phyloP scores from a whole-genome alignment of 2,329 filamentous ascomycete species.

The Fusarium xyrophilum region DNA sequence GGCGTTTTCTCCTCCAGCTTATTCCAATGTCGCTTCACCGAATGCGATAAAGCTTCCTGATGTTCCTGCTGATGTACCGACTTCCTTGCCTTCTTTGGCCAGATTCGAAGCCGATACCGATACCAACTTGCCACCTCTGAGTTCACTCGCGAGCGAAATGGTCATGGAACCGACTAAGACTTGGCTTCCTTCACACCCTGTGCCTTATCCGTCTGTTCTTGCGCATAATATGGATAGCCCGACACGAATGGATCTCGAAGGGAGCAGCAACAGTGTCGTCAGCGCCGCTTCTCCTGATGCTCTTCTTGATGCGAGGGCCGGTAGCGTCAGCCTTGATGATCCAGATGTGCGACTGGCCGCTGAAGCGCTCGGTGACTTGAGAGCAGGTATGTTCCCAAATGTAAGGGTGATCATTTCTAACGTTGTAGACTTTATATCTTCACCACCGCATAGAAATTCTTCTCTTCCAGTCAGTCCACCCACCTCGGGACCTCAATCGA shows the following conservation, averaged over 20 bases:
- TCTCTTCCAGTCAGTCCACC: slow-evolving; percentile 50
- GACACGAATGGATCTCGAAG: slow-evolving; percentile 57
- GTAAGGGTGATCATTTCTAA: slow-evolving; percentile 17
- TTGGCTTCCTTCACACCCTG: slow-evolving; percentile 59
- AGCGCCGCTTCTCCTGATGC: slow-evolving; percentile 56
- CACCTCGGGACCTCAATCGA: slow-evolving; percentile 42
- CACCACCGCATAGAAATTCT: slow-evolving; percentile 59
- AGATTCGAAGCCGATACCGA: slow-evolving; percentile 39
- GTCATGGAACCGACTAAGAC: slow-evolving; percentile 33
- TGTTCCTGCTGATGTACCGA: slow-evolving; percentile 38
- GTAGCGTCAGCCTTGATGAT: slow-evolving; percentile 67
- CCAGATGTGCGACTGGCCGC: slow-evolving; percentile 74
- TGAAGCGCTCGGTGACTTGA: slow-evolving; percentile 76
- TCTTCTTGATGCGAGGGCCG: slow-evolving; percentile 53
- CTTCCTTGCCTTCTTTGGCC: slow-evolving; percentile 36
- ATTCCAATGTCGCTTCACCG: slow-evolving; percentile 30
- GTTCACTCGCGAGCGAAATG: slow-evolving; percentile 45
- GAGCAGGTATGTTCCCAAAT: slow-evolving; percentile 62
- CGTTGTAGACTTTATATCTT: slow-evolving; percentile 68
- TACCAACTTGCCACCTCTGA: slow-evolving; percentile 48
- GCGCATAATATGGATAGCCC: slow-evolving; percentile 53
- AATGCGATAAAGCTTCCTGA: slow-evolving; percentile 43
- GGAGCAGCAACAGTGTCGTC: slow-evolving; percentile 49
- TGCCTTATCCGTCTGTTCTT: slow-evolving; percentile 46
- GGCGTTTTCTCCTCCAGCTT: slow-evolving; percentile 38